These are phyloP conservation scores for Fusarium sororula DNA, from an alignment of 2,329 filamentous ascomycete genomes.

Conservation along the genomic window DNA sequence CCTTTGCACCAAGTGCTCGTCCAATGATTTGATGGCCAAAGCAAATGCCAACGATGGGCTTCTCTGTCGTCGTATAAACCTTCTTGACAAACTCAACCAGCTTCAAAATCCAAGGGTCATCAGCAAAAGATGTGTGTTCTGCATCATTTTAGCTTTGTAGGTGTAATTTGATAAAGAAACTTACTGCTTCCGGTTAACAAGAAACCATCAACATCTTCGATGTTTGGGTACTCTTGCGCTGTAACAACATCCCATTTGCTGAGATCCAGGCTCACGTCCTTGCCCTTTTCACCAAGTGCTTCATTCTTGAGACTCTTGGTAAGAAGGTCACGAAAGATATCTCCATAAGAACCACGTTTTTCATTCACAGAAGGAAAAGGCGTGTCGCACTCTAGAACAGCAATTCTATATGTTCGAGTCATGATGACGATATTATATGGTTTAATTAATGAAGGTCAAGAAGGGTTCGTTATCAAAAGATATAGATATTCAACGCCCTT, in stretches of 20 bases:
- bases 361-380: constrained; percentile 42
- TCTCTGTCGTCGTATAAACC: constrained; percentile 38
- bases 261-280: constrained; percentile 38
- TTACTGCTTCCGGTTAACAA: constrained; percentile 48
- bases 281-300: constrained; percentile 24
- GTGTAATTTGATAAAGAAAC: not conserved
- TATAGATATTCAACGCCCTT: not conserved
- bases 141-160: not conserved
- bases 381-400: constrained; percentile 47
- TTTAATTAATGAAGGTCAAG: not conserved
- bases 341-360: constrained; percentile 44
- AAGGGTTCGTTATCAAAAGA: not conserved
- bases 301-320: constrained; percentile 36
- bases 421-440: constrained; percentile 2
- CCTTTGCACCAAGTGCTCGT: constrained; percentile 50
- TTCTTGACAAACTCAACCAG: constrained; percentile 49
- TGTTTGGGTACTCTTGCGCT: constrained; percentile 40
- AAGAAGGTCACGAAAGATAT: constrained; percentile 45
- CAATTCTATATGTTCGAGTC: constrained; percentile 39
- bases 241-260: constrained; percentile 46
- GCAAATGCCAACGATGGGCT: constrained; percentile 55
- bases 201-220: constrained; percentile 43
- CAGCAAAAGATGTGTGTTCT: constrained; percentile 50
- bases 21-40: constrained; percentile 59
- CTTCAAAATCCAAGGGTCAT: constrained; percentile 53